Evolutionary conservation across 305 asterid genomes (phyloP).

Genomic region (Euphrasia arctica): DNA sequence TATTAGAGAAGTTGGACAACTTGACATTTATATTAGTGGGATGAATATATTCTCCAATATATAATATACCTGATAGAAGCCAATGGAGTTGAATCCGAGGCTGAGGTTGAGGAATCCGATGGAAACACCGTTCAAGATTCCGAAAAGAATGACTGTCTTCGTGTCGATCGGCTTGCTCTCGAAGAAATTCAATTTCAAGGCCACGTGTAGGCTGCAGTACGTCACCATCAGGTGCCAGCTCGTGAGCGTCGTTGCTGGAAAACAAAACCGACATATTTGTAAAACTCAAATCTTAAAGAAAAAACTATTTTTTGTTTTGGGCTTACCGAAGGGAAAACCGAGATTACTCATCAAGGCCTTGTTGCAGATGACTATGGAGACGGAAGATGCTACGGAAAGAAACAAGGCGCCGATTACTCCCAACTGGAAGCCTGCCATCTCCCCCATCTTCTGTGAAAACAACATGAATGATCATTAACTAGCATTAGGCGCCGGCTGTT

Average conservation of each 20-base stretch:
- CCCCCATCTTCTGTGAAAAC: conserved; percentile 52
- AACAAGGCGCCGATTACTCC: conserved; percentile 70
- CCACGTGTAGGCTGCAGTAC: conserved; percentile 71
- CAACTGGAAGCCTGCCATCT: conserved; percentile 52
- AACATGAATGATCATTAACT: neutral
- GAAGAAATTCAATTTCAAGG: conserved; percentile 56
- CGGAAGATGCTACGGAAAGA: conserved; percentile 81
- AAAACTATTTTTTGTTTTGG: neutral
- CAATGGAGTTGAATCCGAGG: conserved; percentile 77
- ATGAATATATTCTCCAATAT: neutral
- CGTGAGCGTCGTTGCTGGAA: conserved; percentile 72
- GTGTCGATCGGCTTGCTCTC: conserved; percentile 64
- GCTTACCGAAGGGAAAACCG: conserved; percentile 73
- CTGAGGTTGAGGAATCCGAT: conserved; percentile 78
- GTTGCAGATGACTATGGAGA: conserved; percentile 80
- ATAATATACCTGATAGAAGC: conserved; percentile 65
- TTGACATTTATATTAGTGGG: too few relatives aligned
- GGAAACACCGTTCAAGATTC: conserved; percentile 67
- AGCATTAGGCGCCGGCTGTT: too few relatives aligned
- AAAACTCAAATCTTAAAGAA: neutral
- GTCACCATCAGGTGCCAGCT: conserved; percentile 90
- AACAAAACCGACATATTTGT: neutral
- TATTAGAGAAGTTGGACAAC: too few relatives aligned
- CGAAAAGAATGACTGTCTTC: conserved; percentile 57
- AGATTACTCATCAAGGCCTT: conserved; percentile 87